Percentiles rank a stretch among this genome's conserved stretches.
phyloP scores from a whole-genome alignment of 192 early-diverging fungal species.

The Coemansia sp. region DNA sequence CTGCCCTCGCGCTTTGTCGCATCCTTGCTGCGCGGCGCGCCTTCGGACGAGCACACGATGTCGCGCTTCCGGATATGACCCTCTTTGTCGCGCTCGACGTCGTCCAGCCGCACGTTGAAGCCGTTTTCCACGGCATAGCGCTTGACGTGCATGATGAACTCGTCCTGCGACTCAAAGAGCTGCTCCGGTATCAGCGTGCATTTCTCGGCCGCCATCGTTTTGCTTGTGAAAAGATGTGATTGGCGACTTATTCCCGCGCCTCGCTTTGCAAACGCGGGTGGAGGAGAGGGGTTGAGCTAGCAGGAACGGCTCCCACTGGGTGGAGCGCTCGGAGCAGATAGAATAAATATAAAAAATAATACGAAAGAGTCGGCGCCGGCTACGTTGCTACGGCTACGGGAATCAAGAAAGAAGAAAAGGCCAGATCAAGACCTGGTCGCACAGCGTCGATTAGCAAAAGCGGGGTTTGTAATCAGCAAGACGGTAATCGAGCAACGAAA shows the following conservation, averaged over 20 bases:
- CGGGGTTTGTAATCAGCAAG: too few species aligned
- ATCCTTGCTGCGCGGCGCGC: conserved; percentile 50
- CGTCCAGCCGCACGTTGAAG: conserved; percentile 54
- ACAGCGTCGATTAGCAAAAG: too few species aligned
- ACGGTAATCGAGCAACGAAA: not conserved
- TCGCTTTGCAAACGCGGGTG: too few species aligned
- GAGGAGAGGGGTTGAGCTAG: too few species aligned
- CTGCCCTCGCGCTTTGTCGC: conserved; percentile 43
- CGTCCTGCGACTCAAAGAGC: conserved; percentile 50
- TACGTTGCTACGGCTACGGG: too few species aligned
- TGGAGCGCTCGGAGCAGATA: too few species aligned
- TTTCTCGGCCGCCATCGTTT: conserved; percentile 39
- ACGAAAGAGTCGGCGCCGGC: too few species aligned
- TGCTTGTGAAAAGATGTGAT: not conserved
- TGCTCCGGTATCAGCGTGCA: conserved; percentile 54
- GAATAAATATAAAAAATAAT: too few species aligned
- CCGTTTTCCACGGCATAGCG: conserved; percentile 49
- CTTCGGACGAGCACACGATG: conserved; percentile 54
- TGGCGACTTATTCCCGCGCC: too few species aligned
- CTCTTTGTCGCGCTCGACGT: conserved; percentile 55
- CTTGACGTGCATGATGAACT: conserved; percentile 52
- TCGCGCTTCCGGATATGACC: conserved; percentile 54
- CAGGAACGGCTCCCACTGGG: too few species aligned
- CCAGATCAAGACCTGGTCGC: too few species aligned
- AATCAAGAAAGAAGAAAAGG: too few species aligned